Evolutionary conservation across 345 rosid genomes (phyloP), one percentile per base, ranked within the genome.

Genomic region (Salix udensis): DNA sequence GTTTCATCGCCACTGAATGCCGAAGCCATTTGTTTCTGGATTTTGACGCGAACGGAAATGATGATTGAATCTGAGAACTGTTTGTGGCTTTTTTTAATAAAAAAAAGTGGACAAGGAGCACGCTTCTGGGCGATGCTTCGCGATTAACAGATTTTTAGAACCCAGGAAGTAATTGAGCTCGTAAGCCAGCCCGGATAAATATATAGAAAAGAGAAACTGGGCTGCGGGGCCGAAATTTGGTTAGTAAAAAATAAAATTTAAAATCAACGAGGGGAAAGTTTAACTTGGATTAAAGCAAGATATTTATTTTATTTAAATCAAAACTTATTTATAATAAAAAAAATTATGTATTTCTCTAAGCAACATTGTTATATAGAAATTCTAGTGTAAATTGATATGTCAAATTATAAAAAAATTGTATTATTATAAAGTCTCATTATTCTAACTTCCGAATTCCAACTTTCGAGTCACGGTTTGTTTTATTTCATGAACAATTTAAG

Each of bases 1-100:
- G 84, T 77, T 55, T 81, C 84, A 74, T 81, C 84, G 77, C 84
- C 84, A 60, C 81, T 77, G 78, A 81, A 81, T 24, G 68, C 21
- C 18, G 81, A 12, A 7, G 81, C 64, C 81, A 81, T 81, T 53
- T 55, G 18, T 37, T 19, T 28, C 30, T 26, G 4, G 8, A 9
- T 62, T 28, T 6, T 42, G 36, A 12, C 18, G 24, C 26, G 53
- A 16, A 16, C 1, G 42, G 37, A 7, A 36, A 68, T 0, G 21
- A 6, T 9, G 19, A 14, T 65, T 65, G 21, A 34, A 31, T 65
- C 23, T 31, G 67, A 65, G 40, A 65, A 8, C 37, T 30, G n/a
- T 65, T 64, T 11, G 48, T 67, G 7, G 11, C 3, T 31, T 2
- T 67, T 21, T 67, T 67, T 18, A 19, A 19, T 19, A 16, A 21